Base-by-base conservation (phyloP, 805 yeast species). In the Limtongia smithiae region DNA sequence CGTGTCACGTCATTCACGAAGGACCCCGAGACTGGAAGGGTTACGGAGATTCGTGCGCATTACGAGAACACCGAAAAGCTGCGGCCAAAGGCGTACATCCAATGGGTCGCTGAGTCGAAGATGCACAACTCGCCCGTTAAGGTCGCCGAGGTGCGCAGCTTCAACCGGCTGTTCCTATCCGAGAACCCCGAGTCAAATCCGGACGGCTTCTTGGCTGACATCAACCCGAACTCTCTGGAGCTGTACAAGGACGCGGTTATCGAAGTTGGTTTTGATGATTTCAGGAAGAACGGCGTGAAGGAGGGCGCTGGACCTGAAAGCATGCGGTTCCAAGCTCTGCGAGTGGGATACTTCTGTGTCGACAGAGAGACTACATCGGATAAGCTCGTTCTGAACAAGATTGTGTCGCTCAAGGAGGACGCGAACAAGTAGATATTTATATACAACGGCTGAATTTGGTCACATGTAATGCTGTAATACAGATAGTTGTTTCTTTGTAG, bases 321-420 rank as follows among this genome's bases (percentile, higher is more conserved):
- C n/a, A 88, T 86, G 28, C 80, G 98, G 69, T 93, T 93, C 88
- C 98, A 93, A 73, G 98, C 96, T 27, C 78, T 93, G 69, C 81
- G 98, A 71, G 91, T 87, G 39, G 98, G 98, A 27, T 93, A 93
- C 70, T 93, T 89, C 79, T 82, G 96, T 64, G 68, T 88, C 66
- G 98, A 93, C 67, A 79, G 77, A 60, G 97, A 91, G 57, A 71
- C 86, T 48, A 70, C 75, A 8, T 75, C 71, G 17, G 82, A 78
- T 25, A 74, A 72, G 51, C 70, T 90, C 56, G 76, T 93, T 30
- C 73, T 93, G 65, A 93, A 93, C 72, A 80, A 96, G 68, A 88
- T 91, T 62, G 98, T 93, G 36, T 83, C 96, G 12, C 78, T 93
- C 70, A 93, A 91, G 74, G 94, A 85, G 63, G 95, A 88, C 22